Percentiles rank a stretch among this genome's conserved stretches.
phyloP scores from a whole-genome alignment of 106 monocot genomes.

The Platanthera guangdongensis region DNA sequence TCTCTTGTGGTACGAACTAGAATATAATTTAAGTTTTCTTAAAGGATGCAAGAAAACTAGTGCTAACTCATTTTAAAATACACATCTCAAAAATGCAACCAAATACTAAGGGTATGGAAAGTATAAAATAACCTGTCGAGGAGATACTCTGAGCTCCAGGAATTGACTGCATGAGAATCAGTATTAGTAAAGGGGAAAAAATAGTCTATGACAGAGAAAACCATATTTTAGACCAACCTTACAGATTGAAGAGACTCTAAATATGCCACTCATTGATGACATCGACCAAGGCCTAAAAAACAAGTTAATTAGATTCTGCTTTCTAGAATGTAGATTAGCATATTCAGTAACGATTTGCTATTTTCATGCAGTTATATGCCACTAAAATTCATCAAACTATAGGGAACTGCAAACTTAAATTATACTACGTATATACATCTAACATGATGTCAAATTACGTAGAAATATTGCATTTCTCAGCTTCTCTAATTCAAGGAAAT shows the following conservation, averaged over 20 bases:
- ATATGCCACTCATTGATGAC: constrained; percentile 6
- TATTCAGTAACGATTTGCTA: not conserved
- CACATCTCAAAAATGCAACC: not conserved
- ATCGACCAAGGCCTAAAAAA: constrained; percentile 14
- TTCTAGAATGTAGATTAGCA: not conserved
- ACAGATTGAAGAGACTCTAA: constrained; percentile 3
- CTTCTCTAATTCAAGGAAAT: not conserved
- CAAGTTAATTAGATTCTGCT: constrained; percentile 4
- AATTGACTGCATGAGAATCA: constrained; percentile 21
- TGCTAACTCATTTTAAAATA: not conserved
- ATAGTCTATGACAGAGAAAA: not conserved
- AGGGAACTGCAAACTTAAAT: not conserved
- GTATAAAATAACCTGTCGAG: constrained; percentile 24
- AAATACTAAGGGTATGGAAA: not conserved
- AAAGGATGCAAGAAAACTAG: not conserved
- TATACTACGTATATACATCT: not conserved
- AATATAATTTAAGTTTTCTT: not conserved
- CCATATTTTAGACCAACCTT: constrained; percentile 20
- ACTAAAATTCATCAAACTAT: not conserved
- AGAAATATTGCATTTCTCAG: not conserved
- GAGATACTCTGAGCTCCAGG: constrained; percentile 29
- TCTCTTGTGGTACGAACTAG: not conserved
- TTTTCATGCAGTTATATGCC: not conserved
- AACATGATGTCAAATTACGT: not conserved
- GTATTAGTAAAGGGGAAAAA: constrained; percentile 1